Evolutionary conservation across 2,329 filamentous ascomycete species (phyloP).

Genomic region (Lizonia empirigonia): DNA sequence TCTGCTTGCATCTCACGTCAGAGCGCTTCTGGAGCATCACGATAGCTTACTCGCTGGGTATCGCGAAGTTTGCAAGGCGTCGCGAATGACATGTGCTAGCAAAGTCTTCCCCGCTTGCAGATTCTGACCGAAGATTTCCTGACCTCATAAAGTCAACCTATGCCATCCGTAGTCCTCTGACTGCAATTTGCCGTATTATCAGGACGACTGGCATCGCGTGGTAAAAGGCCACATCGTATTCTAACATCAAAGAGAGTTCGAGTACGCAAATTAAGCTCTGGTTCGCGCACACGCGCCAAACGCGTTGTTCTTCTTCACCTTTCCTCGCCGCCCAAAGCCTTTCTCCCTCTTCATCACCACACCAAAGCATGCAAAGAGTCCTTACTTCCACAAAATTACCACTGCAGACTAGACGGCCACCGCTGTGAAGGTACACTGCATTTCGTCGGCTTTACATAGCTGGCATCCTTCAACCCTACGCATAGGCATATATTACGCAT

Average conservation of each 20-base stretch:
- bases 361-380: conserved; percentile 22
- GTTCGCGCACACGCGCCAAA: conserved; percentile 2
- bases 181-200: conserved; percentile 3
- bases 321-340: conserved; percentile 1
- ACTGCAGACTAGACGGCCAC: conserved; percentile 7
- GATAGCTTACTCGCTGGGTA: conserved; percentile 1
- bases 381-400: background rate
- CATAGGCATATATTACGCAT: conserved; percentile 17
- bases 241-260: background rate
- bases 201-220: background rate
- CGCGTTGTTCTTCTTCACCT: conserved; percentile 6
- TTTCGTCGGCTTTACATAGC: conserved; percentile 1
- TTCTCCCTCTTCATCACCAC: background rate
- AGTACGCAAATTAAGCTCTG: background rate
- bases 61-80: conserved; percentile 1
- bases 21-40: background rate
- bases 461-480: conserved; percentile 1
- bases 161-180: background rate
- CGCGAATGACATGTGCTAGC: conserved; percentile 8
- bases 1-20: conserved; percentile 17
- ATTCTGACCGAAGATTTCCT: conserved; percentile 13
- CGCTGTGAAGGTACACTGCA: conserved; percentile 24
- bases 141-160: conserved; percentile 11
- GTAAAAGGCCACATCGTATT: background rate
- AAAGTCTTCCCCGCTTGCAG: conserved; percentile 19